phyloP scores from a whole-genome alignment of 1,284 basidiomycete species.

The Cerrena zonata region DNA sequence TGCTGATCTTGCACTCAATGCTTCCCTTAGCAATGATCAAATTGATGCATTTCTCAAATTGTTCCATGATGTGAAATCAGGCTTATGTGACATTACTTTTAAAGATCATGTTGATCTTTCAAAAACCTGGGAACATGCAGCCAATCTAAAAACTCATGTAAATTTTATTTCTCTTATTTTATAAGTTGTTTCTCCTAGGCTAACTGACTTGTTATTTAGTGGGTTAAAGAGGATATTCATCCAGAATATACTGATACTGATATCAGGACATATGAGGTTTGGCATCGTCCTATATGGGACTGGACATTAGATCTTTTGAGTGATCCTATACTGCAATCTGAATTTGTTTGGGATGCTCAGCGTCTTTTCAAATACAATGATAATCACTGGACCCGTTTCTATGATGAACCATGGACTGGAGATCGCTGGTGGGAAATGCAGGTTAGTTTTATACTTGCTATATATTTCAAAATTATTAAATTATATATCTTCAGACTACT shows the following conservation, averaged over 20 bases:
- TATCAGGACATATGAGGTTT: constrained; percentile 21
- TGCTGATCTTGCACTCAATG: constrained; percentile 1
- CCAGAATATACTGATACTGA: constrained; percentile 20
- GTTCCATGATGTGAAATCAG: neutral
- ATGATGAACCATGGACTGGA: constrained; percentile 28
- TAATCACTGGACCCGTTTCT: constrained; percentile 17
- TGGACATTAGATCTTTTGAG: constrained; percentile 21
- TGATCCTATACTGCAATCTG: constrained; percentile 17
- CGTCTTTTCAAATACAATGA: constrained; percentile 21
- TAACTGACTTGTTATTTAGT: no score
- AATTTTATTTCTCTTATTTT: no score
- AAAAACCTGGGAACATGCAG: constrained; percentile 4
- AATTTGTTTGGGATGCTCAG: constrained; percentile 26
- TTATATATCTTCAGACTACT: constrained; percentile 15
- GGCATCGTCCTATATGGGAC: constrained; percentile 20
- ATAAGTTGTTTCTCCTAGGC: no score
- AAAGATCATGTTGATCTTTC: neutral
- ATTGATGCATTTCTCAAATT: constrained; percentile 1
- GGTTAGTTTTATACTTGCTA: no score
- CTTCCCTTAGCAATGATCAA: constrained; percentile 2
- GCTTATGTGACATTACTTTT: neutral
- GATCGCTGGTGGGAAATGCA: constrained; percentile 26
- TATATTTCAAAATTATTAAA: no score
- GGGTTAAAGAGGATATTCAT: neutral
- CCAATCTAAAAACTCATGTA: constrained; percentile 3